Evolutionary conservation across 768 basidiomycete species (phyloP).

Genomic region (Cubamyces lactineus): DNA sequence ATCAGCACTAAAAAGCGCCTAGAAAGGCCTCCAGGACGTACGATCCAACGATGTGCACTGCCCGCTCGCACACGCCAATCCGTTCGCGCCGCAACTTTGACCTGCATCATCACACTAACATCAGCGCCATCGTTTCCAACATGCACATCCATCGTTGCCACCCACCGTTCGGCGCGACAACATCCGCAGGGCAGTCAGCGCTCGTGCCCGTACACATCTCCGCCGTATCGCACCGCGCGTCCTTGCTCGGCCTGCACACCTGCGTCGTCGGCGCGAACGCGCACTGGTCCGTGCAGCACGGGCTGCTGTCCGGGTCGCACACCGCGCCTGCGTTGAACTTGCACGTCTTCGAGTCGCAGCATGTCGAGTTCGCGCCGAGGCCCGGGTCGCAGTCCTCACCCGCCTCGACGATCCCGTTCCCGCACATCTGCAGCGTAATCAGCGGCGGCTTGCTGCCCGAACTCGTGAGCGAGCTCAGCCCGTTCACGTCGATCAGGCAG

Average conservation of each 20-base stretch:
- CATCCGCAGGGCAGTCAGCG: conserved; percentile 70
- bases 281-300: conserved; percentile 76
- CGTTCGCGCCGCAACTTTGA: conserved; percentile 63
- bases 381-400: conserved; percentile 93
- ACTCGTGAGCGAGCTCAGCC: conserved; percentile 27
- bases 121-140: not conserved
- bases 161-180: conserved; percentile 63
- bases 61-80: conserved; percentile 76
- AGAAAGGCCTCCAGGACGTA: conserved; percentile 40
- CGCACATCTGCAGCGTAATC: conserved; percentile 74
- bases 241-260: conserved; percentile 72
- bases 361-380: conserved; percentile 55
- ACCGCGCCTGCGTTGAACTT: conserved; percentile 72
- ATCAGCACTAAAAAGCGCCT: conserved; percentile 16
- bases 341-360: conserved; percentile 77
- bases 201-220: conserved; percentile 80
- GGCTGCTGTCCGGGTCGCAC: conserved; percentile 77
- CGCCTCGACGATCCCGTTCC: conserved; percentile 79
- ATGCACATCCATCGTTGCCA: not conserved
- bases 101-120: conserved; percentile 40
- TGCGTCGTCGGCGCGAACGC: conserved; percentile 66
- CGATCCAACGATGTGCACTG: conserved; percentile 73
- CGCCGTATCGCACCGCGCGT: conserved; percentile 66
- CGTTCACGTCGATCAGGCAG: conserved; percentile 68
- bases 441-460: conserved; percentile 35